A percentile compares a stretch with the other conserved stretches of the same genome.
Conservation (phyloP, 352 stramenopile genomes). For the Pythium biforme region DNA sequence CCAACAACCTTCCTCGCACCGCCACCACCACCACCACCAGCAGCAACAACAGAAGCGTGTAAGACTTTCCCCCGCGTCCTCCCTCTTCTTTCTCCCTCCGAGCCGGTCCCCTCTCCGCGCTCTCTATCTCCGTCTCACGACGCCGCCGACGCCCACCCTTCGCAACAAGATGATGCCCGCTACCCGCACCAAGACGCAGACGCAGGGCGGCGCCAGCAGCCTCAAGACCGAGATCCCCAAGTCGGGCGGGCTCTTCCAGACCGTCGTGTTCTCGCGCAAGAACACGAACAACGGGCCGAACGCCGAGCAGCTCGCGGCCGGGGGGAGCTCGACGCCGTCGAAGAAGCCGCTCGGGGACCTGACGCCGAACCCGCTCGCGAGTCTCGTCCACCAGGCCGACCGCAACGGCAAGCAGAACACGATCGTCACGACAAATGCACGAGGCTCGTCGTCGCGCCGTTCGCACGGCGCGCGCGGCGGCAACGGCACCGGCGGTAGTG, state of each 20-base stretch:
- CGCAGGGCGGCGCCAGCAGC: slow-evolving; percentile 16
- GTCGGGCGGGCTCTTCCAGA: slow-evolving; percentile 48
- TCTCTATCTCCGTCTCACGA: slow-evolving; percentile 13
- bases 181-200: slow-evolving; percentile 34
- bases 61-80: neutral
- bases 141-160: slow-evolving; percentile 18
- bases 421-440: slow-evolving; percentile 18
- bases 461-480: slow-evolving; percentile 7
- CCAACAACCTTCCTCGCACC: slow-evolving; percentile 7
- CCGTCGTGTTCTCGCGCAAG: slow-evolving; percentile 65
- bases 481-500: neutral
- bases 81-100: slow-evolving; percentile 3
- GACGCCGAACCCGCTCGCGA: slow-evolving; percentile 45
- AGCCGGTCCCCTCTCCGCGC: slow-evolving; percentile 13
- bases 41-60: neutral
- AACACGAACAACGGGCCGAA: slow-evolving; percentile 49
- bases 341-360: slow-evolving; percentile 46
- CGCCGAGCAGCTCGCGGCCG: slow-evolving; percentile 29
- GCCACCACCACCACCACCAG: neutral
- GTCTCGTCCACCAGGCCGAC: slow-evolving; percentile 69
- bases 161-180: slow-evolving; percentile 25
- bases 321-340: slow-evolving; percentile 17
- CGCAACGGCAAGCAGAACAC: slow-evolving; percentile 55
- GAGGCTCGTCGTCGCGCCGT: slow-evolving; percentile 20
- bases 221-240: slow-evolving; percentile 32